Evolutionary conservation across 2,329 filamentous ascomycete species (phyloP).

Genomic region (Fragosphaeria purpurea): DNA sequence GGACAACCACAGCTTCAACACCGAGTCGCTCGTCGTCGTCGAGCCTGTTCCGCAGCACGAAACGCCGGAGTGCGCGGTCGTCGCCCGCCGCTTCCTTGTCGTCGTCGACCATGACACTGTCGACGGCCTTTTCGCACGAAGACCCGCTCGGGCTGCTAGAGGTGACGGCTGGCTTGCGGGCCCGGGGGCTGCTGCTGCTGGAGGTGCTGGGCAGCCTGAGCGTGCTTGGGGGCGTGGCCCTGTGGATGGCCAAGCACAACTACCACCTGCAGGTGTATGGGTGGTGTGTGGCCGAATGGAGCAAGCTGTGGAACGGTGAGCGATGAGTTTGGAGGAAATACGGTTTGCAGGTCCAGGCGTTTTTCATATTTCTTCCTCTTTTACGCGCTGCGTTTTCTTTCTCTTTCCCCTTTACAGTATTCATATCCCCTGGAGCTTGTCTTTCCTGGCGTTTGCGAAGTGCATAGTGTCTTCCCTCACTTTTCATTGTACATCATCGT

Average conservation of each 20-base stretch:
- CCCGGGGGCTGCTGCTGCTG: constrained; percentile 55
- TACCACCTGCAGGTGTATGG: constrained; percentile 18
- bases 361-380: background rate
- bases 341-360: background rate
- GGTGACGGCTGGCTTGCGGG: constrained; percentile 55
- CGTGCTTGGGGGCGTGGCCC: constrained; percentile 59
- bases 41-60: no score
- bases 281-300: constrained; percentile 21
- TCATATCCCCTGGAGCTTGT: no score
- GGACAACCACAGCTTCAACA: constrained; percentile 3
- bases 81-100: constrained; percentile 12
- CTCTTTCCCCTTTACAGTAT: background rate
- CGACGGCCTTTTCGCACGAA: constrained; percentile 36
- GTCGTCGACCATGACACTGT: background rate
- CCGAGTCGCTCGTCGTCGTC: background rate
- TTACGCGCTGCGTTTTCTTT: background rate
- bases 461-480: no score
- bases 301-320: constrained; percentile 19
- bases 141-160: constrained; percentile 74
- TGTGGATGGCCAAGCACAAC: constrained; percentile 40
- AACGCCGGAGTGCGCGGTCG: background rate
- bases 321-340: background rate
- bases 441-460: no score
- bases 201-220: constrained; percentile 67
- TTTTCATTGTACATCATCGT: no score